phyloP scores from a whole-genome alignment of 208 protist genomes.

The Wallacemonas rigidus region DNA sequence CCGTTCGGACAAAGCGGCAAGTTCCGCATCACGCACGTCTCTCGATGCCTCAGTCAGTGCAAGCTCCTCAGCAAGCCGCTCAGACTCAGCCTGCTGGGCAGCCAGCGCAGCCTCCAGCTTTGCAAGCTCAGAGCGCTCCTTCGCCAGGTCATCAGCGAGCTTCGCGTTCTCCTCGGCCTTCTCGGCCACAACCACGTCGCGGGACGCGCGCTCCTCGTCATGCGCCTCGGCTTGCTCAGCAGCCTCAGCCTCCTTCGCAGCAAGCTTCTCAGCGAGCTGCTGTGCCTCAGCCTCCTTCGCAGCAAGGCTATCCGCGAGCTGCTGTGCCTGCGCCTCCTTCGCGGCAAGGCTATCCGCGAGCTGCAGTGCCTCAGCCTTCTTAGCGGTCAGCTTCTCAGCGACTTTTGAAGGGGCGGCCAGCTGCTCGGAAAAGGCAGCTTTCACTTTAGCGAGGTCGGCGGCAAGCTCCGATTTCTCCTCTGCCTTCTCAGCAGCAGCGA shows the following conservation, averaged over 20 bases:
- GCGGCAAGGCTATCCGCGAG: neutral
- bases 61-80: slow-evolving; percentile 28
- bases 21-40: neutral
- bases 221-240: neutral
- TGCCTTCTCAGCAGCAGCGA: too few relatives aligned
- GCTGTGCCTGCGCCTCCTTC: neutral
- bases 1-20: slow-evolving; percentile 15
- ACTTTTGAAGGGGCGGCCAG: neutral
- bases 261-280: neutral
- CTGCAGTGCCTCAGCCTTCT: neutral
- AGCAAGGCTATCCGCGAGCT: neutral
- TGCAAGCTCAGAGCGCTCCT: neutral
- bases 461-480: neutral
- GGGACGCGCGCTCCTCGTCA: too few relatives aligned
- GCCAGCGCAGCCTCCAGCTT: slow-evolving; percentile 17
- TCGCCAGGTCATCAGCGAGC: too few relatives aligned
- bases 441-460: neutral
- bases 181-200: too few relatives aligned
- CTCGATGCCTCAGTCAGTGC: slow-evolving; percentile 5
- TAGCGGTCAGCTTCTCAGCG: neutral
- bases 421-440: neutral
- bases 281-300: neutral
- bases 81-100: slow-evolving; percentile 21
- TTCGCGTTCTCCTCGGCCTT: too few relatives aligned
- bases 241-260: slow-evolving; percentile 11